phyloP scores from a whole-genome alignment of 495 filamentous ascomycete species.

The Oleoguttula mirabilis region DNA sequence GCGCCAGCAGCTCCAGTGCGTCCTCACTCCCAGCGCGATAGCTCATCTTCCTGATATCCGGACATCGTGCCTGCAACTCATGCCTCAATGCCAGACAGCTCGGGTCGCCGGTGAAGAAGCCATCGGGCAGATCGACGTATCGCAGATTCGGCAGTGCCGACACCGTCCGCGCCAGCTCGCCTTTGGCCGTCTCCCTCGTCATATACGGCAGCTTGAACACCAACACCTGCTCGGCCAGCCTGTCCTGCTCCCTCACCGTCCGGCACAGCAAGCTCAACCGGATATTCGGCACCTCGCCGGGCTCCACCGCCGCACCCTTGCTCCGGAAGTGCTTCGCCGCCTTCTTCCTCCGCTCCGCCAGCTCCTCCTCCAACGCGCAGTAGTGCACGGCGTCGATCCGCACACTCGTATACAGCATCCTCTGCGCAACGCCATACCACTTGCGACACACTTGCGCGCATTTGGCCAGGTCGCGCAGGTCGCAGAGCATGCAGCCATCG shows the following conservation, averaged over 20 bases:
- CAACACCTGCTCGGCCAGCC: conserved; percentile 53
- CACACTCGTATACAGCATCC: conserved; percentile 71
- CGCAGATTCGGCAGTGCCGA: conserved; percentile 73
- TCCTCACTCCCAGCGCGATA: conserved; percentile 69
- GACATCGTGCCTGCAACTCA: conserved; percentile 72
- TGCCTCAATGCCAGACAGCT: conserved; percentile 61
- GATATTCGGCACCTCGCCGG: conserved; percentile 62
- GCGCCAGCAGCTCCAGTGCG: conserved; percentile 56
- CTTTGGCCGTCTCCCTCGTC: conserved; percentile 77
- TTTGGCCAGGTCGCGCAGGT: conserved; percentile 78
- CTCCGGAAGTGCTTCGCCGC: conserved; percentile 37
- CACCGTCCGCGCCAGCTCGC: conserved; percentile 72
- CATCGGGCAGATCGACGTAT: conserved; percentile 86
- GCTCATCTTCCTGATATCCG: conserved; percentile 75
- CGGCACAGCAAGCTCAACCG: conserved; percentile 68
- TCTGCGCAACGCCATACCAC: conserved; percentile 50
- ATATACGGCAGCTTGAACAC: conserved; percentile 91
- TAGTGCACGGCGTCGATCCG: conserved; percentile 93
- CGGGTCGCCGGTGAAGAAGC: conserved; percentile 68
- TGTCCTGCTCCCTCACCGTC: conserved; percentile 61
- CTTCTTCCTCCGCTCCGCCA: conserved; percentile 52
- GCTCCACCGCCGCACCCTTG: conserved; percentile 62
- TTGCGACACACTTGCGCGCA: conserved; percentile 58
- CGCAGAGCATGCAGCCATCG: conserved; percentile 90
- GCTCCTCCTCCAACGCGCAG: conserved; percentile 70